These are phyloP conservation scores for Kuraishia floccosa DNA, from an alignment of 805 yeast species.

Conservation along the genomic window DNA sequence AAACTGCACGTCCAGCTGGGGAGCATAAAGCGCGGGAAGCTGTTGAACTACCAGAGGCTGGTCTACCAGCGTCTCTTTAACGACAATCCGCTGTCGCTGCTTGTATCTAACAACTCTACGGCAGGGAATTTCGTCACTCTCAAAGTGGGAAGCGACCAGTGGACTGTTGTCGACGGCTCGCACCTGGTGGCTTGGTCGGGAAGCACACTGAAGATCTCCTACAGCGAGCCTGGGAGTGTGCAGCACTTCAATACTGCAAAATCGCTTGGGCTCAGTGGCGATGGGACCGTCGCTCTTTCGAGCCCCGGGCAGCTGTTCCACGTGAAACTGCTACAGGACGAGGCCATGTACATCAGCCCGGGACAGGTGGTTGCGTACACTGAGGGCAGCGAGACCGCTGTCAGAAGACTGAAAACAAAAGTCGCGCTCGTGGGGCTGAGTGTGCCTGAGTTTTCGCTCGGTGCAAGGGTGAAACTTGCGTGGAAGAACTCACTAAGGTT, in stretches of 20 bases:
- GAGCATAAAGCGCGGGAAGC: conserved; percentile 6
- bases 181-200: conserved; percentile 38
- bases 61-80: conserved; percentile 23
- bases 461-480: not conserved
- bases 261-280: conserved; percentile 20
- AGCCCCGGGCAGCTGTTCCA: conserved; percentile 28
- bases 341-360: conserved; percentile 26
- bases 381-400: conserved; percentile 2
- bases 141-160: conserved; percentile 10
- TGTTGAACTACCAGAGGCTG: conserved; percentile 6
- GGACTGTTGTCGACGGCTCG: conserved; percentile 25
- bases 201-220: conserved; percentile 17
- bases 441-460: conserved; percentile 9
- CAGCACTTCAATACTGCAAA: too few species aligned
- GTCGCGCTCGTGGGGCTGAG: conserved; percentile 13
- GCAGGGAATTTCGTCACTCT: conserved; percentile 21
- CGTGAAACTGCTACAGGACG: conserved; percentile 21
- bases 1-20: conserved; percentile 17
- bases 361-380: conserved; percentile 26
- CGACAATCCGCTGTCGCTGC: conserved; percentile 17
- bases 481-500: not conserved
- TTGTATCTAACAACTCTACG: conserved; percentile 23
- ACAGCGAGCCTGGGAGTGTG: too few species aligned
- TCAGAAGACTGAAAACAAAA: too few species aligned
- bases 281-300: conserved; percentile 26